Conservation (phyloP, 768 basidiomycete species). For the Podaxis mareebaensis region DNA sequence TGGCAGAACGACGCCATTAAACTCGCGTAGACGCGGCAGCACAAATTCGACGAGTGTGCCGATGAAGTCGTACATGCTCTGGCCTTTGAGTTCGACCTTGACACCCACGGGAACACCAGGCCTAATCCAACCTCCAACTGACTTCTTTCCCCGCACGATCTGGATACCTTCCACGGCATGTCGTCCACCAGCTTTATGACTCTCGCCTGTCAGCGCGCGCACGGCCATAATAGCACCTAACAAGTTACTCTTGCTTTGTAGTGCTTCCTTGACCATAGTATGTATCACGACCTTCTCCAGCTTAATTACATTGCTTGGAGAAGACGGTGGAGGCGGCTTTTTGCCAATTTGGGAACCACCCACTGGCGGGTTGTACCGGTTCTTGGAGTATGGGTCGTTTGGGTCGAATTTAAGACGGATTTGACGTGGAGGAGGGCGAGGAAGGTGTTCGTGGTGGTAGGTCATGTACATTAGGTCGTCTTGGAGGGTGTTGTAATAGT, state of each 20-base stretch:
- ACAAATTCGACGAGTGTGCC: slow-evolving; percentile 90
- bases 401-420: slow-evolving; percentile 76
- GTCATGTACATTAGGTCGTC: slow-evolving; percentile 95
- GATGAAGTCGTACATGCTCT: slow-evolving; percentile 94
- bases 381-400: slow-evolving; percentile 77
- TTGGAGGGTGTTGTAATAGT: slow-evolving; percentile 81
- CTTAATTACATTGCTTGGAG: slow-evolving; percentile 65
- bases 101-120: slow-evolving; percentile 81
- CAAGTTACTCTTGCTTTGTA: slow-evolving; percentile 68
- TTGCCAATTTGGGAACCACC: slow-evolving; percentile 71
- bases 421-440: slow-evolving; percentile 52
- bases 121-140: slow-evolving; percentile 81
- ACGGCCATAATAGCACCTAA: slow-evolving; percentile 87
- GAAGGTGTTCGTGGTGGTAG: slow-evolving; percentile 70
- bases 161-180: slow-evolving; percentile 75
- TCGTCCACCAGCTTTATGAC: slow-evolving; percentile 68
- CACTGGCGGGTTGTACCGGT: slow-evolving; percentile 73
- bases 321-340: slow-evolving; percentile 65
- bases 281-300: slow-evolving; percentile 88
- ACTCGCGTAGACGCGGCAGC: slow-evolving; percentile 91
- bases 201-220: slow-evolving; percentile 85
- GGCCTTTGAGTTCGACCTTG: slow-evolving; percentile 88
- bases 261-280: slow-evolving; percentile 80
- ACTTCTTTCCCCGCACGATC: slow-evolving; percentile 69
- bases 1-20: slow-evolving; percentile 81